A percentile compares a stretch with the other conserved stretches of the same genome.
Conservation (phyloP, 2,329 filamentous ascomycete genomes). For the Aspergillus hiratsukae region DNA sequence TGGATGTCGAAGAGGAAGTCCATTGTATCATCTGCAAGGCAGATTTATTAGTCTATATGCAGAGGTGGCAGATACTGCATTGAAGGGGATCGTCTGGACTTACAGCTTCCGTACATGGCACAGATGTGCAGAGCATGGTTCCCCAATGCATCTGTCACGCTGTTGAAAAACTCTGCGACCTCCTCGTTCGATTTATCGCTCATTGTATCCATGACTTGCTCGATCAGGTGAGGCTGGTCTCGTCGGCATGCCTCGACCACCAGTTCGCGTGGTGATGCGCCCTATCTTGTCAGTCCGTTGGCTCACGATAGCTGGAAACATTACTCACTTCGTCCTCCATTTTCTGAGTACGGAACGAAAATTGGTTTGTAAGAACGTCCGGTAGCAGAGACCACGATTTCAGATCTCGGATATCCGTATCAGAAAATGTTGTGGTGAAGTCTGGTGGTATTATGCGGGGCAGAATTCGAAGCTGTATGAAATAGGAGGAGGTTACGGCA, state of each 20-base stretch:
- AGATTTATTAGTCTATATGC: background rate
- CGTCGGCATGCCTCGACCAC: constrained; percentile 89
- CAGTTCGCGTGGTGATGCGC: constrained; percentile 77
- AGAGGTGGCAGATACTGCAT: background rate
- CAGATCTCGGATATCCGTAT: constrained; percentile 12
- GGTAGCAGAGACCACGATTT: background rate
- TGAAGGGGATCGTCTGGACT: constrained; percentile 29
- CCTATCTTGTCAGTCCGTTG: constrained; percentile 47
- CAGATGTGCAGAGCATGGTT: constrained; percentile 88
- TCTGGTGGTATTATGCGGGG: background rate
- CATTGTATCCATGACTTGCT: constrained; percentile 63
- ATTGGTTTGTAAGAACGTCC: background rate
- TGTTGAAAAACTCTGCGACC: constrained; percentile 76
- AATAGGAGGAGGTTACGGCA: background rate
- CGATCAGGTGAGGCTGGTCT: constrained; percentile 83
- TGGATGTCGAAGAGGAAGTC: constrained; percentile 45
- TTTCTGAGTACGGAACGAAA: constrained; percentile 5
- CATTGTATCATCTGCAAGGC: constrained; percentile 41
- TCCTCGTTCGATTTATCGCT: constrained; percentile 56
- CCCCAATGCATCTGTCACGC: constrained; percentile 77
- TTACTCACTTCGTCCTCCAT: constrained; percentile 44
- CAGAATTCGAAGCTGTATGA: background rate
- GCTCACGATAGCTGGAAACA: background rate
- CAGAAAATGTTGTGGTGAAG: background rate
- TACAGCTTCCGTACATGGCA: constrained; percentile 79